Conservation (phyloP, 164 flowering plant genomes). For the Nymphaea thermarum region DNA sequence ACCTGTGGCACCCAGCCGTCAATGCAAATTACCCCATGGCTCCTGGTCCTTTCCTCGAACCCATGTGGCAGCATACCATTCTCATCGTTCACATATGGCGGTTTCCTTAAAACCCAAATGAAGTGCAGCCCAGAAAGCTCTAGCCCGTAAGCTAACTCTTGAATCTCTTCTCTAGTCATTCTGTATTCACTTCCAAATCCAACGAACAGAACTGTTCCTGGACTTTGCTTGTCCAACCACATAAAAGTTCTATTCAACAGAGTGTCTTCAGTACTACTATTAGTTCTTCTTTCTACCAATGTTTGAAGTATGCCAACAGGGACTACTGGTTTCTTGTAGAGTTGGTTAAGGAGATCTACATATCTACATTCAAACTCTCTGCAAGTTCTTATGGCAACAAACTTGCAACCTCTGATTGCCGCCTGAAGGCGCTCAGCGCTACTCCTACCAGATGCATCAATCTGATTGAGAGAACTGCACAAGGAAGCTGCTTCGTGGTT, state of each 20-base stretch:
- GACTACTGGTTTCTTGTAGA: conserved; percentile 11
- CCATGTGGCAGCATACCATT: conserved; percentile 13
- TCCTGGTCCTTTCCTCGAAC: conserved; percentile 9
- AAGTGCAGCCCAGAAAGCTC: conserved; percentile 22
- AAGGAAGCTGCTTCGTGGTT: conserved; percentile 6
- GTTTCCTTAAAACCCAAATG: conserved; percentile 23
- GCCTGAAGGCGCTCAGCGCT: neutral
- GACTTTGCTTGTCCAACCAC: conserved; percentile 32
- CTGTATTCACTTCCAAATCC: conserved; percentile 33
- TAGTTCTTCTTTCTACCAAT: too few relatives aligned
- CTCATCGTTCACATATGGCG: conserved; percentile 2
- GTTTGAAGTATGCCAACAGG: conserved; percentile 12
- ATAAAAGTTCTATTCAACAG: conserved; percentile 5
- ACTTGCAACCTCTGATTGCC: neutral
- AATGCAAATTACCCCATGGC: conserved; percentile 16
- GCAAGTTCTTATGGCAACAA: conserved; percentile 4
- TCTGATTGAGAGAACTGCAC: neutral
- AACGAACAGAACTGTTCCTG: conserved; percentile 18
- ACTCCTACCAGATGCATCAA: conserved; percentile 7
- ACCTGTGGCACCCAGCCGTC: conserved; percentile 34
- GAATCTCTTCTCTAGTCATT: conserved; percentile 12
- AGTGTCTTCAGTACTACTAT: neutral
- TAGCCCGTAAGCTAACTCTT: conserved; percentile 23
- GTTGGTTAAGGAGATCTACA: conserved; percentile 4
- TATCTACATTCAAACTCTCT: conserved; percentile 8